Evolutionary conservation across 2,329 filamentous ascomycete genomes (phyloP).

Genomic region (Aureobasidium subglaciale): DNA sequence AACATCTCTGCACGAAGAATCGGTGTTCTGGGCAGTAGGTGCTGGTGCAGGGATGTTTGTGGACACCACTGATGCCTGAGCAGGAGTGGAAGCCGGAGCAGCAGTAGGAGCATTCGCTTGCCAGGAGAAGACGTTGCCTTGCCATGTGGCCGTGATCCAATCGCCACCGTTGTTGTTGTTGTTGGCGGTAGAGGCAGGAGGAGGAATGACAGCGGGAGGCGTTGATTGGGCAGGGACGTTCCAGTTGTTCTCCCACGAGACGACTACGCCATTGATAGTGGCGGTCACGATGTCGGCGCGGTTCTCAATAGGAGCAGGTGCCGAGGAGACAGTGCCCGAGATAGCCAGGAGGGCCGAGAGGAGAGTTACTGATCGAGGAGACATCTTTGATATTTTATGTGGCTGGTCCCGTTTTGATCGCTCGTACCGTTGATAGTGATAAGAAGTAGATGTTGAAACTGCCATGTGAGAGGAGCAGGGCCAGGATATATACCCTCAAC

Average conservation of each 20-base stretch:
- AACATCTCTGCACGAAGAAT: slow-evolving; percentile 20
- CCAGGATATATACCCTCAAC: background rate
- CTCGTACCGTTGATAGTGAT: background rate
- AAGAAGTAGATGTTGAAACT: background rate
- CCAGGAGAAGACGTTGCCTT: background rate
- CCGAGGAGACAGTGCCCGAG: background rate
- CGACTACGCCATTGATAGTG: background rate
- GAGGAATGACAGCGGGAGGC: background rate
- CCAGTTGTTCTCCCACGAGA: slow-evolving; percentile 13
- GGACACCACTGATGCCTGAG: background rate
- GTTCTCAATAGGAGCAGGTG: slow-evolving; percentile 32
- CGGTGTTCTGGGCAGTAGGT: slow-evolving; percentile 15
- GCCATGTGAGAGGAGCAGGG: background rate
- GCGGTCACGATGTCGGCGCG: slow-evolving; percentile 29
- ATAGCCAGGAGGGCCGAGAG: background rate
- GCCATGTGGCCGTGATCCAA: background rate
- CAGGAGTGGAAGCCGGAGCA: background rate
- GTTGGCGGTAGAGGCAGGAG: background rate
- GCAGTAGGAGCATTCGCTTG: background rate
- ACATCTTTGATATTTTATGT: background rate
- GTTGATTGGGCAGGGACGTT: background rate
- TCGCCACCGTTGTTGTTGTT: background rate
- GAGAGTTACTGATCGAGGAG: background rate
- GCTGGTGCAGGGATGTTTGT: slow-evolving; percentile 17
- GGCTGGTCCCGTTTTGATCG: background rate